Base-by-base conservation (phyloP, 495 filamentous ascomycete genomes). In the Alectoria sarmentosa region DNA sequence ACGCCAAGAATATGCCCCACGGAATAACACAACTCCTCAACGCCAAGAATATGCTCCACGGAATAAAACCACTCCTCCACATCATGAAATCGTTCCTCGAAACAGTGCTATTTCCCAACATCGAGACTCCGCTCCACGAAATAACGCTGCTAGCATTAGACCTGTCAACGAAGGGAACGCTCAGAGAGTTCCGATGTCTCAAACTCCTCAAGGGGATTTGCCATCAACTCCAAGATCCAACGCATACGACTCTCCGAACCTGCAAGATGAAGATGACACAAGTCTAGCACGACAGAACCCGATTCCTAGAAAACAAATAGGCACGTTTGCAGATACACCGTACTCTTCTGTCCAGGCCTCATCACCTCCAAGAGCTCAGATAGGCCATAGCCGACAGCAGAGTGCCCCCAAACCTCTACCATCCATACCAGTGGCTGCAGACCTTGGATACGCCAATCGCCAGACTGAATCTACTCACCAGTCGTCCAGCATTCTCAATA, bases 271-370 rank as follows among this genome's bases (percentile, higher is more conserved):
- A 26, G 28, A 66, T 39, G 65, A 58, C 5, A 23, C 38, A 58
- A 32, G 39, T 59, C 21, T 66, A 36, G 44, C 42, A 21, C 39
- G 65, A 49, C 52, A 52, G 39, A 58, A n/a, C 28, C 58, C 65
- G 17, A 63, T 63, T 13, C 66, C 66, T n/a, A 67, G 66, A 17
- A 67, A 67, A 49, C 57, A 67, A 39, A 38, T 67, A 38, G 56
- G 63, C 44, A 65, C 56, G 37, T 65, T 57, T 34, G 6, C 57
- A 38, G 41, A 36, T 41, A 37, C 30, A 54, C 42, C 44, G 15
- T 41, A 52, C 17, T 49, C 63, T 32, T 60, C 56, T 52, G 63
- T 21, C n/a, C 63, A 42, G 36, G 13, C 63, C 34, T 32, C 42
- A 60, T 23, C 21, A 26, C 28, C 62, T 2, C 44, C 21, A 3